A percentile compares a stretch with the other conserved stretches of the same genome.
These are phyloP conservation scores for Candida andamanensis DNA, from an alignment of 805 yeast genomes.

Conservation along the genomic window DNA sequence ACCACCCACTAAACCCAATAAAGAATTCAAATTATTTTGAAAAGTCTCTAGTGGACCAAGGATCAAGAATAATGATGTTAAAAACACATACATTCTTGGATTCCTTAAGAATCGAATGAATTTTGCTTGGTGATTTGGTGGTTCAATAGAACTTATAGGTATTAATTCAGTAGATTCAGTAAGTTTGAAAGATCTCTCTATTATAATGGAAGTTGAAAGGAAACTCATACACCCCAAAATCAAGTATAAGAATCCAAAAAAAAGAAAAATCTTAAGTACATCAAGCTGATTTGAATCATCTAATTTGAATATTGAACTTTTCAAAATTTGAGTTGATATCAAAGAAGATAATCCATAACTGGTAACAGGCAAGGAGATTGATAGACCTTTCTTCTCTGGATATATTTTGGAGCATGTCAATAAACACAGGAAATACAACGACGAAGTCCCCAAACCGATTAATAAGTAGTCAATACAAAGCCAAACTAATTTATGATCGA, in stretches of 20 bases:
- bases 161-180: conserved; percentile 22
- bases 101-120: conserved; percentile 43
- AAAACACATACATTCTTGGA: conserved; percentile 57
- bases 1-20: conserved; percentile 38
- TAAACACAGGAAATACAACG: conserved; percentile 65
- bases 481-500: conserved; percentile 7
- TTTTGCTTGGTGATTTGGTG: conserved; percentile 29
- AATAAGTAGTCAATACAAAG: conserved; percentile 48
- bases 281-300: conserved; percentile 35
- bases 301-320: conserved; percentile 31
- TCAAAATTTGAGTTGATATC: conserved; percentile 60
- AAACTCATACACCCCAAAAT: conserved; percentile 56
- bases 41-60: conserved; percentile 85
- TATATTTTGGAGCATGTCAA: conserved; percentile 83
- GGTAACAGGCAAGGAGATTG: conserved; percentile 85
- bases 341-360: conserved; percentile 82
- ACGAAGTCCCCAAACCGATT: conserved; percentile 69
- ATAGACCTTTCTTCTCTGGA: conserved; percentile 69
- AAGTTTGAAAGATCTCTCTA: conserved; percentile 17
- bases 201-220: conserved; percentile 59
- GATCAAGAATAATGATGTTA: conserved; percentile 57
- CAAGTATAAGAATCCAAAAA: conserved; percentile 50
- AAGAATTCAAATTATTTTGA: conserved; percentile 76
- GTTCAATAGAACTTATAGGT: conserved; percentile 33
- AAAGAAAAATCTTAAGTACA: conserved; percentile 47